Evolutionary conservation across 2,329 filamentous ascomycete genomes (phyloP).

Genomic region (Metarhizium anisopliae): DNA sequence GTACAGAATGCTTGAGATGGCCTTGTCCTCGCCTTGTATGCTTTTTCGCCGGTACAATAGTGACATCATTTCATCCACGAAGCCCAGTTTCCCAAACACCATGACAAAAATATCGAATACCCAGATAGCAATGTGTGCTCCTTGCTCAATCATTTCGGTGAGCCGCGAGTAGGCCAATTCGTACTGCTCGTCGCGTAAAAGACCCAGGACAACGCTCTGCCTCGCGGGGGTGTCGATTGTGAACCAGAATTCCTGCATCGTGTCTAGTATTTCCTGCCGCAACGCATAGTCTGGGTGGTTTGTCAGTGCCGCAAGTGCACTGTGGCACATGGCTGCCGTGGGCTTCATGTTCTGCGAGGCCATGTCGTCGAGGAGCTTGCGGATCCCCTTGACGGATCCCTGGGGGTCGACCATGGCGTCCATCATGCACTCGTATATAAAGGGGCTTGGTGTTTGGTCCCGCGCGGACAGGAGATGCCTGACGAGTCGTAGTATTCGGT

Average conservation of each 20-base stretch:
- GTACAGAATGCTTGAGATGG: conserved; percentile 51
- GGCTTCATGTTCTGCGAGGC: conserved; percentile 47
- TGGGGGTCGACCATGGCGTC: conserved; percentile 57
- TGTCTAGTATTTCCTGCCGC: conserved; percentile 59
- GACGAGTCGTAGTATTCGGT: conserved; percentile 34
- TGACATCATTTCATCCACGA: conserved; percentile 67
- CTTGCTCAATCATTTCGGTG: conserved; percentile 53
- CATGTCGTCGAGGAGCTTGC: conserved; percentile 65
- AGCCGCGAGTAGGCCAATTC: conserved; percentile 70
- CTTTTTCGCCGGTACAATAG: conserved; percentile 51
- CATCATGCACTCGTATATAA: conserved; percentile 68
- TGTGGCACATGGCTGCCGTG: conserved; percentile 61
- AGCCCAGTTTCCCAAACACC: conserved; percentile 59
- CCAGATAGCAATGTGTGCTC: conserved; percentile 55
- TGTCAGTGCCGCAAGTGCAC: conserved; percentile 61
- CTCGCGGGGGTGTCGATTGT: conserved; percentile 44
- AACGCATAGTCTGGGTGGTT: conserved; percentile 81
- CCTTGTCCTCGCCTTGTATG: conserved; percentile 23
- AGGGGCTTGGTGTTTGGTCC: conserved; percentile 42
- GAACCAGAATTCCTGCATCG: conserved; percentile 65
- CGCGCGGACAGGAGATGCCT: conserved; percentile 50
- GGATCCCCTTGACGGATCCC: conserved; percentile 59
- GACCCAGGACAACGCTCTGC: conserved; percentile 60
- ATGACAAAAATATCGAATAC: conserved; percentile 71
- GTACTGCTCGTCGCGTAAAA: conserved; percentile 73